phyloP scores from a whole-genome alignment of 805 yeast species.

The Starmerella geochares region DNA sequence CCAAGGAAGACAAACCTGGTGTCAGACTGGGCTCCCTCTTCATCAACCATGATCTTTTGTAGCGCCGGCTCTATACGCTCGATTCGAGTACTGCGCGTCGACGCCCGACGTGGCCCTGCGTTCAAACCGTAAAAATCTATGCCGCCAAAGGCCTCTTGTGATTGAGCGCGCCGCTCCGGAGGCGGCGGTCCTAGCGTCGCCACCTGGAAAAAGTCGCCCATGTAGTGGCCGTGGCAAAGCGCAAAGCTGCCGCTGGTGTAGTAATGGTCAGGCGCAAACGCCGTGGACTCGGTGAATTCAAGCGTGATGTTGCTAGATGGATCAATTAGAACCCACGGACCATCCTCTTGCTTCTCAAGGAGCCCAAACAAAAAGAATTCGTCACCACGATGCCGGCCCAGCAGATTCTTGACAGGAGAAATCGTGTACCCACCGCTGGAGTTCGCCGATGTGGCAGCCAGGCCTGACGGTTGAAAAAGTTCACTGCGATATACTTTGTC shows the following conservation, averaged over 20 bases:
- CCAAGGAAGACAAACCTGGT: slow-evolving; percentile 67
- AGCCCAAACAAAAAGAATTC: slow-evolving; percentile 72
- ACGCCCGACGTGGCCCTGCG: slow-evolving; percentile 23
- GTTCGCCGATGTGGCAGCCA: slow-evolving; percentile 10
- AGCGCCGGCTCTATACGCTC: slow-evolving; percentile 52
- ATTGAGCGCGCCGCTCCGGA: slow-evolving; percentile 58
- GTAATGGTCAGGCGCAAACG: slow-evolving; percentile 54
- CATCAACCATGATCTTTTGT: slow-evolving; percentile 44
- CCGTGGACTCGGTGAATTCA: slow-evolving; percentile 45
- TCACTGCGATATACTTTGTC: slow-evolving; percentile 73
- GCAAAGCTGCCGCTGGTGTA: slow-evolving; percentile 65
- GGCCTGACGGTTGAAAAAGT: slow-evolving; percentile 41
- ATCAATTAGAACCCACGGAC: slow-evolving; percentile 67
- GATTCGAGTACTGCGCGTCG: slow-evolving; percentile 19
- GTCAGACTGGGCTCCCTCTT: slow-evolving; percentile 40
- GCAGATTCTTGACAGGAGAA: slow-evolving; percentile 67
- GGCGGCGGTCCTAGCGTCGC: slow-evolving; percentile 78
- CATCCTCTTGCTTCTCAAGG: slow-evolving; percentile 38
- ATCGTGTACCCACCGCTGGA: slow-evolving; percentile 31
- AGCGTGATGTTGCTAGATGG: slow-evolving; percentile 63
- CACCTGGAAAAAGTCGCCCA: slow-evolving; percentile 52
- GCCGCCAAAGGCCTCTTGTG: slow-evolving; percentile 66
- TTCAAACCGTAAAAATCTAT: slow-evolving; percentile 56
- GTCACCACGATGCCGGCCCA: slow-evolving; percentile 67
- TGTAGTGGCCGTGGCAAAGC: slow-evolving; percentile 75